phyloP scores from a whole-genome alignment of 2,329 filamentous ascomycete species.

The Colletotrichum sp. region DNA sequence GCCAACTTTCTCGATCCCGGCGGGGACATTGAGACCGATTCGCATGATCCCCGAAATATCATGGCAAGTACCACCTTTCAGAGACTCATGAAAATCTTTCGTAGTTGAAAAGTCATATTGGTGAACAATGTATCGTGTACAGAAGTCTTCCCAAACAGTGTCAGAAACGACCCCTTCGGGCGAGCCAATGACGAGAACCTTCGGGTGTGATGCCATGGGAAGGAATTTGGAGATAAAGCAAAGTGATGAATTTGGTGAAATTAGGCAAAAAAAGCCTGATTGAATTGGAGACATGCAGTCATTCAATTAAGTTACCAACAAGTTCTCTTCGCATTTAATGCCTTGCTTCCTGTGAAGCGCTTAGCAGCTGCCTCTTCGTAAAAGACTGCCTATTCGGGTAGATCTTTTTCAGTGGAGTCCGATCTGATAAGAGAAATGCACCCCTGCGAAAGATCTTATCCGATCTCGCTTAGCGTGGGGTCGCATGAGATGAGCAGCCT shows the following conservation, averaged over 20 bases:
- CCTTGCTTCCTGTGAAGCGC: not conserved
- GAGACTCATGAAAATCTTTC: not conserved
- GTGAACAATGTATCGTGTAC: not conserved
- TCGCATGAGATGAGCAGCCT: not conserved
- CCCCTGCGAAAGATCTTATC: not conserved
- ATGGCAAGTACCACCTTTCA: not conserved
- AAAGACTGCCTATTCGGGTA: not conserved
- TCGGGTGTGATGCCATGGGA: not conserved
- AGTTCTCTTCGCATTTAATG: not conserved
- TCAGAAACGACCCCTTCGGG: not conserved
- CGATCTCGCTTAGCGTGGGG: slow-evolving; percentile 10
- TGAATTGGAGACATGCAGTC: not conserved
- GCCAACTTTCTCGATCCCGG: not conserved
- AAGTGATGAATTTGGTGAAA: not conserved
- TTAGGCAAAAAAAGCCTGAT: rapidly evolving
- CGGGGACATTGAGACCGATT: not conserved
- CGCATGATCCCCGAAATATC: not conserved
- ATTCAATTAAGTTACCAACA: rapidly evolving
- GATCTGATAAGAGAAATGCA: not conserved
- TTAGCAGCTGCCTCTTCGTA: not conserved
- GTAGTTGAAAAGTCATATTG: not conserved
- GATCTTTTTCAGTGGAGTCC: not conserved
- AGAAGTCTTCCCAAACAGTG: not conserved
- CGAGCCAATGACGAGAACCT: not conserved
- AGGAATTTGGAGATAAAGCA: not conserved